phyloP scores from a whole-genome alignment of 306 rosid species.

The Rosa multiflora region DNA sequence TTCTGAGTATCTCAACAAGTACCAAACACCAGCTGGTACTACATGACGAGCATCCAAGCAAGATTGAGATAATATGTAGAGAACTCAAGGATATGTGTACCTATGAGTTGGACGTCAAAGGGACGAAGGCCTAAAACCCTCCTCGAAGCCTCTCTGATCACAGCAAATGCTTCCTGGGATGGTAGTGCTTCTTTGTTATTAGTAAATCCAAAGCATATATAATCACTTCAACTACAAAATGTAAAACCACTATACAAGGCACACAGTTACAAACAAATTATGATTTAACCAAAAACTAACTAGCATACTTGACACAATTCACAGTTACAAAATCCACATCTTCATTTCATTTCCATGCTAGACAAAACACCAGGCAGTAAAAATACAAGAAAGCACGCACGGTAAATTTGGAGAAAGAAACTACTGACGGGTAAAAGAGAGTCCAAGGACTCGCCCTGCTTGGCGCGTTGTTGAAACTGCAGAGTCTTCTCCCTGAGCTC shows the following conservation, averaged over 20 bases:
- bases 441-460: slow-evolving; percentile 72
- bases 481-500: slow-evolving; percentile 72
- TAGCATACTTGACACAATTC: neutral
- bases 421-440: slow-evolving; percentile 73
- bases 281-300: neutral
- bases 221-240: neutral
- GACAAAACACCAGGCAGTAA: neutral
- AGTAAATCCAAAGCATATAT: neutral
- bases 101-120: slow-evolving; percentile 90
- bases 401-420: neutral
- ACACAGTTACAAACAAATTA: neutral
- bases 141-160: slow-evolving; percentile 91
- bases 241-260: neutral
- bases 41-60: neutral
- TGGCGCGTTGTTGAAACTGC: slow-evolving; percentile 58
- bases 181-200: slow-evolving; percentile 10
- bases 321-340: neutral
- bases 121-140: slow-evolving; percentile 96
- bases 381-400: neutral
- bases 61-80: neutral
- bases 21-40: neutral
- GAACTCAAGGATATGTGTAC: slow-evolving; percentile 28
- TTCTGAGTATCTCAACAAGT: neutral
- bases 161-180: slow-evolving; percentile 89
- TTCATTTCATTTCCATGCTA: neutral